A percentile compares a stretch with the other conserved stretches of the same genome.
Conservation (phyloP, 1,284 basidiomycete species). For the Mycosarcoma maydis region DNA sequence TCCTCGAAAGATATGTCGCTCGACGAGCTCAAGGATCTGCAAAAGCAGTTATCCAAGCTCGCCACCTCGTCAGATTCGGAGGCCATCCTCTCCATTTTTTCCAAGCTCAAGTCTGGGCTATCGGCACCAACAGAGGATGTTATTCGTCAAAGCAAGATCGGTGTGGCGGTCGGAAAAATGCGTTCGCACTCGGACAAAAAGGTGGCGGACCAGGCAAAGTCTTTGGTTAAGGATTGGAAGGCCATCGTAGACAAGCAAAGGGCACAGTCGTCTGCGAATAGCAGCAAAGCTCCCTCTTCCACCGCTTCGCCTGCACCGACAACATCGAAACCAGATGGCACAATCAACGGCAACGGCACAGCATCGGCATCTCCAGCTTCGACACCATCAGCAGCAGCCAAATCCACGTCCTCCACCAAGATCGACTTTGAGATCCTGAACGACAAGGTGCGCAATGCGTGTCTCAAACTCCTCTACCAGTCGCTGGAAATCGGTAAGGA, state of each 20-base stretch:
- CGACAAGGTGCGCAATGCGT: conserved; percentile 80
- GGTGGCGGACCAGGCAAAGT: conserved; percentile 85
- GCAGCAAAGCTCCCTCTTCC: conserved; percentile 27
- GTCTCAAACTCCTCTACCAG: conserved; percentile 89
- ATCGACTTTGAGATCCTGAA: conserved; percentile 67
- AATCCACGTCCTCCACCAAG: conserved; percentile 32
- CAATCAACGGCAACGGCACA: conserved; percentile 14
- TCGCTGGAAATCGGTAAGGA: conserved; percentile 72
- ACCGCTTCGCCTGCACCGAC: conserved; percentile 45
- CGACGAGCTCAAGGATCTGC: conserved; percentile 54
- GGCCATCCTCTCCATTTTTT: conserved; percentile 79
- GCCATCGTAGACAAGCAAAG: conserved; percentile 60
- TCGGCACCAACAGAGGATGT: conserved; percentile 81
- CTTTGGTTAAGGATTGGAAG: conserved; percentile 75
- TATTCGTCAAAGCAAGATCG: conserved; percentile 77
- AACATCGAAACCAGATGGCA: conserved; percentile 8
- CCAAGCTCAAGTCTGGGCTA: conserved; percentile 79
- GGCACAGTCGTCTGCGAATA: conserved; percentile 68
- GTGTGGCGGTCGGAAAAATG: conserved; percentile 90
- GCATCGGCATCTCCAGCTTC: conserved; percentile 29
- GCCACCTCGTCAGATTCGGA: conserved; percentile 66
- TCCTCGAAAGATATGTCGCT: conserved; percentile 31
- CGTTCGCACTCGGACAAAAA: conserved; percentile 78
- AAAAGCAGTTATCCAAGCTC: conserved; percentile 53
- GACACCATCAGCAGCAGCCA: conserved; percentile 21